These are phyloP conservation scores for Agaricus bisporus DNA, from an alignment of 768 basidiomycete genomes.

Conservation along the genomic window DNA sequence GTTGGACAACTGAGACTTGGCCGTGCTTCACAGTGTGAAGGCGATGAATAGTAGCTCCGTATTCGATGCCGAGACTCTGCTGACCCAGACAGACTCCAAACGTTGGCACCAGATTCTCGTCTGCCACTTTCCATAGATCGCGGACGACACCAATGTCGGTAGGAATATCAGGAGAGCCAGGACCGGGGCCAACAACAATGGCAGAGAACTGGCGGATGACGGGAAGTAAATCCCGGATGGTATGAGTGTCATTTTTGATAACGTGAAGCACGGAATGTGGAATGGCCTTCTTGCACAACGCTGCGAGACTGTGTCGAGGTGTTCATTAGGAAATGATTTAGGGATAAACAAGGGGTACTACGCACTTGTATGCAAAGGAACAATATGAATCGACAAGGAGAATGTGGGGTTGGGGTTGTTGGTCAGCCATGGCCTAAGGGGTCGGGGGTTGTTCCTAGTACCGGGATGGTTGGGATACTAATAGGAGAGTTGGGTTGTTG, in stretches of 20 bases:
- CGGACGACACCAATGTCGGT: constrained; percentile 64
- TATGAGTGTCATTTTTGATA: constrained; percentile 65
- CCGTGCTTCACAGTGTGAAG: constrained; percentile 24
- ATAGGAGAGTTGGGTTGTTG: background rate
- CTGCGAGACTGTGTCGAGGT: constrained; percentile 50
- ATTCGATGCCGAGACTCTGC: constrained; percentile 66
- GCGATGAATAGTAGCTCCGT: constrained; percentile 54
- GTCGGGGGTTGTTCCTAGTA: background rate
- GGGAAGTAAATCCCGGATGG: constrained; percentile 42
- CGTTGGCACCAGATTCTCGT: constrained; percentile 51
- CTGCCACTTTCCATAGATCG: constrained; percentile 61
- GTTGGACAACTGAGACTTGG: constrained; percentile 59
- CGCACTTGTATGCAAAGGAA: constrained; percentile 85
- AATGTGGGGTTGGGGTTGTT: constrained; percentile 48
- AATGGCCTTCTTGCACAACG: constrained; percentile 58
- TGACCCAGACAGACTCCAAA: constrained; percentile 84
- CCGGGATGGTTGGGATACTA: background rate
- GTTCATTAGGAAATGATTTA: background rate
- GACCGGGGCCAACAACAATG: constrained; percentile 73
- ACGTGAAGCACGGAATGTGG: constrained; percentile 60
- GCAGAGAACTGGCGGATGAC: constrained; percentile 59
- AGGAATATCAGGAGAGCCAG: constrained; percentile 63
- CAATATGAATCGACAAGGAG: constrained; percentile 81
- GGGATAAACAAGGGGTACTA: constrained; percentile 6
- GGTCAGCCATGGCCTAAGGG: constrained; percentile 24